These are phyloP conservation scores for Pseudogymnoascus sp. DNA, from an alignment of 2,329 filamentous ascomycete genomes.

Conservation along the genomic window DNA sequence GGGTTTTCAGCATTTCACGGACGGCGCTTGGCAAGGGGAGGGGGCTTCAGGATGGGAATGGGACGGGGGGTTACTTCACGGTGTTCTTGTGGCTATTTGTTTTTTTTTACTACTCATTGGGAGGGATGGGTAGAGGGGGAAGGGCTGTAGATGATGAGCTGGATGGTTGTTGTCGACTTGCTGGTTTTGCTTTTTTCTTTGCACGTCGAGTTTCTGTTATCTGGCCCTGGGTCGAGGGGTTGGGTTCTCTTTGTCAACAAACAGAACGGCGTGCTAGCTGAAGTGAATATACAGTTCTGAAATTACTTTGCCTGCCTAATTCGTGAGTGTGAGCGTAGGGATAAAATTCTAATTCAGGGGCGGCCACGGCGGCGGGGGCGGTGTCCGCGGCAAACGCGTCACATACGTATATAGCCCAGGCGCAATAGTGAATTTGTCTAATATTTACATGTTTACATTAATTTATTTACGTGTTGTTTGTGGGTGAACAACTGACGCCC, in stretches of 20 bases:
- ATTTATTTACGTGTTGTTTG: neutral
- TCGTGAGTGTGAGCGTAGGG: neutral
- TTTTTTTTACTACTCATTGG: neutral
- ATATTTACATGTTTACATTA: neutral
- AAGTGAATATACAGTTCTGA: slow-evolving; percentile 3
- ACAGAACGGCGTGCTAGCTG: neutral
- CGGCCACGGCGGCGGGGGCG: neutral
- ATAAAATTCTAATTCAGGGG: neutral
- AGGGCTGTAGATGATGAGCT: neutral
- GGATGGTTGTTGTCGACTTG: neutral
- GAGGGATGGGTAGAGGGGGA: neutral
- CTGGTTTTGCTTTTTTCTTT: neutral
- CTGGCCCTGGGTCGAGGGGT: neutral
- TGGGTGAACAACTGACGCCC: neutral
- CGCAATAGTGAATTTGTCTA: too few relatives aligned
- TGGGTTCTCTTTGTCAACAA: neutral
- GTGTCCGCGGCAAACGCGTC: neutral
- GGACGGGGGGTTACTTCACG: neutral
- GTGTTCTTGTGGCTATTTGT: neutral
- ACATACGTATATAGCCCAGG: too few relatives aligned
- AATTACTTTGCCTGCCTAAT: neutral
- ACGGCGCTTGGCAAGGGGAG: neutral
- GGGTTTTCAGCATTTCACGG: neutral
- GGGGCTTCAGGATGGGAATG: neutral
- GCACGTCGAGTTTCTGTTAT: neutral